Conservation (phyloP, 2,329 filamentous ascomycete genomes). For the Kalaharituber pfeilii region DNA sequence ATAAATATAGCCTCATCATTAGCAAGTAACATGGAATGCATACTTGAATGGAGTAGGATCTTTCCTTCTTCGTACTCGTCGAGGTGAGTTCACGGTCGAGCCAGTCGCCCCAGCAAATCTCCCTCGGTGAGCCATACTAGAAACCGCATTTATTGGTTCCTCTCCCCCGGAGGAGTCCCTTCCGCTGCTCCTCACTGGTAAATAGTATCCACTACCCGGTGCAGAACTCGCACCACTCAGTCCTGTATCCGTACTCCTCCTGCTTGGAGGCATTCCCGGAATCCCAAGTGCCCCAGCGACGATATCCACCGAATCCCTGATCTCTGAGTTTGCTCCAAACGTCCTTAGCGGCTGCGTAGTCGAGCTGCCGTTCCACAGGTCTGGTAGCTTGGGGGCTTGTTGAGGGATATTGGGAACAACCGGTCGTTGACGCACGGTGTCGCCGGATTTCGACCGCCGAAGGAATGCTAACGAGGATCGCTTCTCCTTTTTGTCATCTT, state of each 20-base stretch:
- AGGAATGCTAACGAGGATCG: constrained; percentile 20
- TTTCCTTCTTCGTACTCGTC: constrained; percentile 81
- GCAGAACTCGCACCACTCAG: constrained; percentile 13
- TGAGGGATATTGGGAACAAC: constrained; percentile 13
- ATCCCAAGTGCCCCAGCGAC: constrained; percentile 34
- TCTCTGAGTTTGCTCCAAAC: constrained; percentile 47
- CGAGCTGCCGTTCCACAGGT: constrained; percentile 25
- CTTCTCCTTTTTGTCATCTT: constrained; percentile 10
- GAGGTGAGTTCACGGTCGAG: constrained; percentile 69
- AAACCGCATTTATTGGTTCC: constrained; percentile 65
- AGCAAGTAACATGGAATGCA: constrained; percentile 29
- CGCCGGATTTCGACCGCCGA: constrained; percentile 21
- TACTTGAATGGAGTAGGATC: constrained; percentile 98
- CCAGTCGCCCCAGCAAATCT: constrained; percentile 91
- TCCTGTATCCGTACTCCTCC: constrained; percentile 22
- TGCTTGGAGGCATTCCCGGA: constrained; percentile 19
- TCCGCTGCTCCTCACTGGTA: not conserved
- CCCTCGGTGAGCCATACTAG: constrained; percentile 93
- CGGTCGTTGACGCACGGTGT: constrained; percentile 14
- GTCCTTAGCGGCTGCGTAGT: constrained; percentile 35
- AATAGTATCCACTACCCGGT: not conserved
- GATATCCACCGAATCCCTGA: constrained; percentile 45
- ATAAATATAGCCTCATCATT: not conserved
- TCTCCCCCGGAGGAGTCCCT: constrained; percentile 32
- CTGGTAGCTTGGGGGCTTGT: constrained; percentile 26